Evolutionary conservation across 2,329 filamentous ascomycete species (phyloP).

Genomic region (Chaetomiaceae sp.): DNA sequence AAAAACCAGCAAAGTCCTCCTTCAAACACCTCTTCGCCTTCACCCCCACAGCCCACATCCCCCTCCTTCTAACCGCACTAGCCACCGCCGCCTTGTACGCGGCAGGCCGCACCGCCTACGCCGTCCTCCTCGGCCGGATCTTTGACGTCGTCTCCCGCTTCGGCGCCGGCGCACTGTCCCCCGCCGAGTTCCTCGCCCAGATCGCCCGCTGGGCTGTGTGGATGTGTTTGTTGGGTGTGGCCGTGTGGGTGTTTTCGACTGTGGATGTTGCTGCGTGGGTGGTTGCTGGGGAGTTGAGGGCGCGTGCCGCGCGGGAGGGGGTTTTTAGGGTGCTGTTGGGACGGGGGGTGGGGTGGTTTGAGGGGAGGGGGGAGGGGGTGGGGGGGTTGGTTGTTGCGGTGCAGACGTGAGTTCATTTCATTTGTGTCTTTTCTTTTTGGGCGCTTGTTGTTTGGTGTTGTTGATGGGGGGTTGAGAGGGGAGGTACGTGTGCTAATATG

Average conservation of each 20-base stretch:
- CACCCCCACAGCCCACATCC: slow-evolving; percentile 56
- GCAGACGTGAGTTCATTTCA: slow-evolving; percentile 60
- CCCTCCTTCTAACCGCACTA: slow-evolving; percentile 50
- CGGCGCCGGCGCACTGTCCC: slow-evolving; percentile 49
- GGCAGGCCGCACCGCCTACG: slow-evolving; percentile 57
- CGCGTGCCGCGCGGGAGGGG: slow-evolving; percentile 55
- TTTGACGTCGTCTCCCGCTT: slow-evolving; percentile 68
- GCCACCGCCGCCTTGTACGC: slow-evolving; percentile 55
- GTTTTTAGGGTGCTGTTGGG: slow-evolving; percentile 66
- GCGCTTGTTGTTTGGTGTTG: not conserved
- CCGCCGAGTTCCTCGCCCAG: slow-evolving; percentile 46
- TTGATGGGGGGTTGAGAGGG: not conserved
- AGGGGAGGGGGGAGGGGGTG: slow-evolving; percentile 65
- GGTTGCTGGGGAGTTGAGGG: slow-evolving; percentile 75
- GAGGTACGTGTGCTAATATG: not conserved
- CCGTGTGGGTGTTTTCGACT: slow-evolving; percentile 63
- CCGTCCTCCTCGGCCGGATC: slow-evolving; percentile 67
- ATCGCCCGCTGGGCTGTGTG: slow-evolving; percentile 58
- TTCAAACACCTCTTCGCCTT: slow-evolving; percentile 62
- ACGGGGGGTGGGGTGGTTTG: slow-evolving; percentile 79
- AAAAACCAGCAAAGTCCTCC: slow-evolving; percentile 15
- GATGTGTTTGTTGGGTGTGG: slow-evolving; percentile 58
- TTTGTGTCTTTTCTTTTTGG: not conserved
- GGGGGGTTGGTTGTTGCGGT: slow-evolving; percentile 65
- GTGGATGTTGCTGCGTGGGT: slow-evolving; percentile 68